Evolutionary conservation across 78 protist species (phyloP).

Genomic region (Chrysochromulina parva): DNA sequence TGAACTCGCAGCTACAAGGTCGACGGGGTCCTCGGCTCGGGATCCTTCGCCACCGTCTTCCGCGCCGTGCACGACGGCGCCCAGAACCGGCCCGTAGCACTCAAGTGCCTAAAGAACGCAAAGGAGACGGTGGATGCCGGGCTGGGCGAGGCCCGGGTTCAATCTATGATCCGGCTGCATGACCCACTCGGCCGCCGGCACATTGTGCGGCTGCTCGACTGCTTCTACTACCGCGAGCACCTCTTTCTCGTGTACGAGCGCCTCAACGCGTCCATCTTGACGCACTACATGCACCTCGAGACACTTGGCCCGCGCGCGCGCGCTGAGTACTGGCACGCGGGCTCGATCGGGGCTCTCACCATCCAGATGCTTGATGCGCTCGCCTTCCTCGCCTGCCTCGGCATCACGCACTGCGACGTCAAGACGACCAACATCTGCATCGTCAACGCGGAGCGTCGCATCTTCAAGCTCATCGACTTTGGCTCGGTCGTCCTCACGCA

Average conservation of each 20-base stretch:
- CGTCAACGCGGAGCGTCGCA: too few relatives aligned
- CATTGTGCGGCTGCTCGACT: constrained; percentile 67
- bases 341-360: constrained; percentile 52
- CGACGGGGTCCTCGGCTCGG: too few relatives aligned
- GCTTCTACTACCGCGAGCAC: constrained; percentile 80
- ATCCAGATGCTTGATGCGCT: constrained; percentile 44
- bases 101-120: too few relatives aligned
- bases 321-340: constrained; percentile 52
- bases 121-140: too few relatives aligned
- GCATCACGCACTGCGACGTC: background rate
- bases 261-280: constrained; percentile 47
- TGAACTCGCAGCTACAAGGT: too few relatives aligned
- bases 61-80: too few relatives aligned
- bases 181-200: constrained; percentile 52
- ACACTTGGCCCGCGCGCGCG: background rate
- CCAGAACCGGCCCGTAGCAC: too few relatives aligned
- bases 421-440: too few relatives aligned
- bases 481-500: constrained; percentile 14
- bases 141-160: too few relatives aligned
- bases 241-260: constrained; percentile 75
- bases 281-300: constrained; percentile 39
- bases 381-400: background rate
- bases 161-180: too few relatives aligned
- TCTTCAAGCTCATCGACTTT: constrained; percentile 14
- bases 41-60: too few relatives aligned